These are phyloP conservation scores for Citrus reticulata DNA, from an alignment of 345 rosid genomes.

Conservation along the genomic window DNA sequence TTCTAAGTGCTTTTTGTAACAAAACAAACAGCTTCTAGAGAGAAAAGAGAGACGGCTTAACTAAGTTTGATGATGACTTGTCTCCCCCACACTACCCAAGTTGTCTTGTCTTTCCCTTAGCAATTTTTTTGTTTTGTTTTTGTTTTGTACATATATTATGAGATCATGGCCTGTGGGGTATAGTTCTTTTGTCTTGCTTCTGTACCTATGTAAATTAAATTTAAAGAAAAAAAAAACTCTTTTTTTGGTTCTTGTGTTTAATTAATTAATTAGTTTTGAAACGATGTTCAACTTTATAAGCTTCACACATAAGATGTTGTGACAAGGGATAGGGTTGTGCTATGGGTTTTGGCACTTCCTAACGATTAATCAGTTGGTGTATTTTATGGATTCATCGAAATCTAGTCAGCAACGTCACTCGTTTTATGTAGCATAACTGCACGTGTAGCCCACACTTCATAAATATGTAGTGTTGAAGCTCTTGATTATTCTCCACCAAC, in stretches of 20 bases:
- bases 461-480: neutral
- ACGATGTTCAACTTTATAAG: neutral
- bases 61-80: constrained; percentile 17
- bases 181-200: neutral
- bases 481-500: too few relatives aligned
- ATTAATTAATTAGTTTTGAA: neutral
- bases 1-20: neutral
- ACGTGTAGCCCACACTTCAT: too few relatives aligned
- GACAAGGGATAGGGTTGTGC: neutral
- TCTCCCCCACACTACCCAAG: neutral
- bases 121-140: neutral
- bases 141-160: neutral
- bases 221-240: too few relatives aligned
- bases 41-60: neutral
- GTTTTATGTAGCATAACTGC: too few relatives aligned
- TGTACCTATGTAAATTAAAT: too few relatives aligned
- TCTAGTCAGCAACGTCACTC: too few relatives aligned
- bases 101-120: neutral
- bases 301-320: neutral
- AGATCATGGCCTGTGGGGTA: neutral
- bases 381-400: too few relatives aligned
- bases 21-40: neutral
- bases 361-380: too few relatives aligned
- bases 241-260: too few relatives aligned
- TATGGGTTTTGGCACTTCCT: too few relatives aligned